Conservation (phyloP, 164 flowering plant species). For the Liriodendron chinense region DNA sequence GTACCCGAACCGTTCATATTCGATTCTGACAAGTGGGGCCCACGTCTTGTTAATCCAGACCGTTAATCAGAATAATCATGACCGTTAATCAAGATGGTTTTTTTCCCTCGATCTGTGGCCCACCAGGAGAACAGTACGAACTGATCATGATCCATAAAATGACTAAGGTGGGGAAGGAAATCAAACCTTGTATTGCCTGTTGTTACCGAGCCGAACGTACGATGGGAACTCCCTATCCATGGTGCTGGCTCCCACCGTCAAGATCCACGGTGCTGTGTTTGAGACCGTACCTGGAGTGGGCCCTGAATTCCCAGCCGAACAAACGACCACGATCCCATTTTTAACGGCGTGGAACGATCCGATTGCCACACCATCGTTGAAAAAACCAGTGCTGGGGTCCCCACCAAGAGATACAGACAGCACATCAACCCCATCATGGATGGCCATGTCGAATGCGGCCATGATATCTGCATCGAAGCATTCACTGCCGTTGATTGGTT, state of each 20-base stretch:
- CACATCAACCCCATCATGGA: constrained; percentile 55
- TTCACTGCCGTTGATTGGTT: constrained; percentile 20
- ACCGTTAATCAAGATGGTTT: no score
- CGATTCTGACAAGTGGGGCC: no score
- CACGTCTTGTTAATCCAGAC: no score
- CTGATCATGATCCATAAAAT: no score
- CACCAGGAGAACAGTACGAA: no score
- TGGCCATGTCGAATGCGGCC: constrained; percentile 55
- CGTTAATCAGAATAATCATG: no score
- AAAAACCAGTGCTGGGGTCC: constrained; percentile 24
- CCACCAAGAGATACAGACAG: constrained; percentile 48
- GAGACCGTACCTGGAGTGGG: constrained; percentile 36
- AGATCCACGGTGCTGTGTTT: constrained; percentile 61
- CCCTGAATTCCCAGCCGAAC: constrained; percentile 63
- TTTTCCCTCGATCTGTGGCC: no score
- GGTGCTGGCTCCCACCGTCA: constrained; percentile 74
- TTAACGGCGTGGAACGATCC: constrained; percentile 67
- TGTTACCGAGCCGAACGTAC: constrained; percentile 41
- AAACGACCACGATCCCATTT: constrained; percentile 51
- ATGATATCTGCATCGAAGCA: constrained; percentile 49
- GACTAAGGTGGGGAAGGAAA: no score
- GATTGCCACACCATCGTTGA: constrained; percentile 41
- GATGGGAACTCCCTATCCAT: constrained; percentile 48
- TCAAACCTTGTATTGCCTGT: constrained; percentile 25
- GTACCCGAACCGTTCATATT: no score